Conservation (phyloP, 441 rosid genomes). For the Mallotus repandus region DNA sequence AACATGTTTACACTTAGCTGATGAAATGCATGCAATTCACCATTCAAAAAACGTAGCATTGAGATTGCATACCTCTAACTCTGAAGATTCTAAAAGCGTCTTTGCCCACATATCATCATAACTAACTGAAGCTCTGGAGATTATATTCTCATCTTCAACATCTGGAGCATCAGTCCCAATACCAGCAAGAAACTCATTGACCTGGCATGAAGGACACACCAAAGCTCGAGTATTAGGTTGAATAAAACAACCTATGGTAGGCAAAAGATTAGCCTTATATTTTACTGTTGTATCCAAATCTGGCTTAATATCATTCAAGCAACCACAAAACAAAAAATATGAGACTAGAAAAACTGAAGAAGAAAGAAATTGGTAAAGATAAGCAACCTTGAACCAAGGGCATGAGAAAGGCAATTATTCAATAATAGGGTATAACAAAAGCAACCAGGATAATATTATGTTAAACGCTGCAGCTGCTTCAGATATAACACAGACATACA, state of each 20-base stretch:
- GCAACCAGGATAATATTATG: no score
- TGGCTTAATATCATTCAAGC: background rate
- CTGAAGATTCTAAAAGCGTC: constrained; percentile 86
- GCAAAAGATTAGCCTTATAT: background rate
- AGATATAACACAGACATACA: background rate
- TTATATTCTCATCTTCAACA: constrained; percentile 91
- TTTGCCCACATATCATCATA: constrained; percentile 99
- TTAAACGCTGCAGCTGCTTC: no score
- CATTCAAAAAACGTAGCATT: background rate
- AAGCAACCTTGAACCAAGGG: background rate
- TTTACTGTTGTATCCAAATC: background rate
- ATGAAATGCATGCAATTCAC: constrained; percentile 6
- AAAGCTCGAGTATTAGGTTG: background rate
- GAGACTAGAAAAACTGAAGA: background rate
- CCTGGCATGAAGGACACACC: constrained; percentile 40
- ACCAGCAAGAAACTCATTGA: constrained; percentile 95
- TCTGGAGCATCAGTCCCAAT: constrained; percentile 99
- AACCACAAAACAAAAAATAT: background rate
- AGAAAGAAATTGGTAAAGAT: background rate
- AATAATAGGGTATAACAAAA: background rate
- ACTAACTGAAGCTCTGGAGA: constrained; percentile 88
- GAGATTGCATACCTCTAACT: constrained; percentile 57
- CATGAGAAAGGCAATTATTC: background rate
- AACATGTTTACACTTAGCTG: constrained; percentile 5
- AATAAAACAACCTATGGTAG: background rate